Evolutionary conservation across 306 rosid species (phyloP).

Genomic region (Prunus salicina): DNA sequence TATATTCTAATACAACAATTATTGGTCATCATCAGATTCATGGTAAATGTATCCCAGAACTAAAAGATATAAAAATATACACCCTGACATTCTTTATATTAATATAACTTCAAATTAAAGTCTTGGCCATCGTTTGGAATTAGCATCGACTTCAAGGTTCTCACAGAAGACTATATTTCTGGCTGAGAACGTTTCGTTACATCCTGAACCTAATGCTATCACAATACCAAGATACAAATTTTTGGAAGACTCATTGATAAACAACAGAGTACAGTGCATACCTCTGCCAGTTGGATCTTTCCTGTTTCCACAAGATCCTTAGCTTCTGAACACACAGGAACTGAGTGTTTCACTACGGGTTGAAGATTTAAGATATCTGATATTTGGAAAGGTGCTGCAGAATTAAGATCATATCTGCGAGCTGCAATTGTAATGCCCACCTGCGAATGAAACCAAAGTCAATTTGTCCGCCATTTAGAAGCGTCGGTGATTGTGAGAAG

Average conservation of each 20-base stretch:
- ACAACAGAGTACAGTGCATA: constrained; percentile 22
- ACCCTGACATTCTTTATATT: neutral
- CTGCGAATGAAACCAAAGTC: constrained; percentile 42
- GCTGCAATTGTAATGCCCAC: constrained; percentile 84
- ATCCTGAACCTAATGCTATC: neutral
- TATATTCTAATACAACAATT: neutral
- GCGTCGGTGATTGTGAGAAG: neutral
- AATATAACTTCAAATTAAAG: neutral
- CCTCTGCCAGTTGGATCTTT: constrained; percentile 96
- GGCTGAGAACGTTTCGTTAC: neutral
- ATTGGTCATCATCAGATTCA: neutral
- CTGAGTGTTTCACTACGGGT: constrained; percentile 94
- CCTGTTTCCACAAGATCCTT: constrained; percentile 98
- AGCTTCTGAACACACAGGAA: constrained; percentile 93
- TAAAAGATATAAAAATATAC: neutral
- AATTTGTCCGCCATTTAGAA: constrained; percentile 7
- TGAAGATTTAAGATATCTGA: constrained; percentile 79
- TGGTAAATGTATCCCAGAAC: neutral
- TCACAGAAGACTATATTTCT: neutral
- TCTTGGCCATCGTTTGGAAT: neutral
- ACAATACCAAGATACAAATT: neutral
- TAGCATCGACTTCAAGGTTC: neutral
- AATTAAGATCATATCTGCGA: constrained; percentile 73
- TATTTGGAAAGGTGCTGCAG: constrained; percentile 71
- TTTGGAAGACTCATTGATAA: neutral